Evolutionary conservation across 257 asterid genomes (phyloP).

Genomic region (Oldenlandia corymbosa): DNA sequence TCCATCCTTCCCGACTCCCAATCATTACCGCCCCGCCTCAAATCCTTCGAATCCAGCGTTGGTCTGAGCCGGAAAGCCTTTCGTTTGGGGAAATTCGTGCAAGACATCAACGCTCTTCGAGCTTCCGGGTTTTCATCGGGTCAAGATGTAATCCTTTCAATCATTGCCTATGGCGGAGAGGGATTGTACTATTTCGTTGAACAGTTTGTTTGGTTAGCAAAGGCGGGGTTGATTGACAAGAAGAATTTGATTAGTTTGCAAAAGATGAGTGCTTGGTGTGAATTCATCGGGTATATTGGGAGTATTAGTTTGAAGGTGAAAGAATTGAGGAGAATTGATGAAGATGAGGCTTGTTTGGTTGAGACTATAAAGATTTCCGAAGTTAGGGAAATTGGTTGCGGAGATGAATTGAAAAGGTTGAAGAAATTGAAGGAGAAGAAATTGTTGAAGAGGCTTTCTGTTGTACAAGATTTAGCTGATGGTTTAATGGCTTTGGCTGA

Average conservation of each 20-base stretch:
- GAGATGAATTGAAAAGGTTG: slow-evolving; percentile 46
- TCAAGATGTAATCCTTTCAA: slow-evolving; percentile 27
- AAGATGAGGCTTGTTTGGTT: slow-evolving; percentile 49
- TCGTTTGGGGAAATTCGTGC: slow-evolving; percentile 88
- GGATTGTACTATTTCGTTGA: slow-evolving; percentile 78
- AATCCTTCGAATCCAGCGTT: slow-evolving; percentile 79
- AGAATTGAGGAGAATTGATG: slow-evolving; percentile 44
- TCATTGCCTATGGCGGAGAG: slow-evolving; percentile 73
- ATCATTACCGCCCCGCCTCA: slow-evolving; percentile 44
- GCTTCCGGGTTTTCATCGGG: slow-evolving; percentile 17
- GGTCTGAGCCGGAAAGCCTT: slow-evolving; percentile 92
- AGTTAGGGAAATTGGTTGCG: slow-evolving; percentile 41
- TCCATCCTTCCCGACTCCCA: slow-evolving; percentile 29
- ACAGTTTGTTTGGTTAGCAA: slow-evolving; percentile 80
- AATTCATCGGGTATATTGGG: slow-evolving; percentile 74
- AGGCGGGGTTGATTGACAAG: slow-evolving; percentile 70
- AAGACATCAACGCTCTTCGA: slow-evolving; percentile 73
- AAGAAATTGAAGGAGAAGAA: slow-evolving; percentile 72
- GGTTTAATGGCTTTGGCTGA: slow-evolving; percentile 86
- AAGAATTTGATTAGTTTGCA: slow-evolving; percentile 38
- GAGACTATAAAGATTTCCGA: slow-evolving; percentile 41
- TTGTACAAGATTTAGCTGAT: slow-evolving; percentile 82
- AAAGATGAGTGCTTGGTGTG: slow-evolving; percentile 79
- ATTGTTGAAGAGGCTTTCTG: slow-evolving; percentile 66
- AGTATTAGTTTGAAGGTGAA: slow-evolving; percentile 67